Evolutionary conservation across 305 asterid genomes (phyloP).

Genomic region (Fraxinus platypoda): DNA sequence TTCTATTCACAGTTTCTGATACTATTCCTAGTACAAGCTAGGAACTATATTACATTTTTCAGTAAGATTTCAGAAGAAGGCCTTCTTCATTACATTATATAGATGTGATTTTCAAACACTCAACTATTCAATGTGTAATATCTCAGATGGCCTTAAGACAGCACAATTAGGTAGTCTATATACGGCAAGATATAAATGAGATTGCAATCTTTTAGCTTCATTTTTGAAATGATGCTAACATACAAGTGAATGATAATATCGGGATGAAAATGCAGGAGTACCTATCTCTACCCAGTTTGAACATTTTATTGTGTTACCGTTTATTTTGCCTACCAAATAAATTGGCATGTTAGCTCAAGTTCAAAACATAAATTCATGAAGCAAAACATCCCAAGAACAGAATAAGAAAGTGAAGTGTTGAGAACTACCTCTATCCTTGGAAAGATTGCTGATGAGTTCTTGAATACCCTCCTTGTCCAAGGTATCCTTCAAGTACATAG

Average conservation of each 20-base stretch:
- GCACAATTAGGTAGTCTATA: background rate
- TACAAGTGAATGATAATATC: background rate
- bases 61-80: background rate
- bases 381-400: background rate
- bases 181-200: background rate
- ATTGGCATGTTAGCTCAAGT: background rate
- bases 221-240: background rate
- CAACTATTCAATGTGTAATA: background rate
- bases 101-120: background rate
- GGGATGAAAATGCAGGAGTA: background rate
- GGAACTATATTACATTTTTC: background rate
- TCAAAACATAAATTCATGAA: background rate
- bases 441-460: background rate
- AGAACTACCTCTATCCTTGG: background rate
- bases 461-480: background rate
- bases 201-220: background rate
- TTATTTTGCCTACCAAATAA: background rate
- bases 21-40: background rate
- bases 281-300: background rate
- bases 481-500: background rate
- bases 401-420: background rate
- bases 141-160: background rate
- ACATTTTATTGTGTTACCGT: background rate
- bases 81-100: background rate
- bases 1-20: background rate